Base-by-base conservation (phyloP, 2,329 filamentous ascomycete species). In the Colletotrichum camelliae region DNA sequence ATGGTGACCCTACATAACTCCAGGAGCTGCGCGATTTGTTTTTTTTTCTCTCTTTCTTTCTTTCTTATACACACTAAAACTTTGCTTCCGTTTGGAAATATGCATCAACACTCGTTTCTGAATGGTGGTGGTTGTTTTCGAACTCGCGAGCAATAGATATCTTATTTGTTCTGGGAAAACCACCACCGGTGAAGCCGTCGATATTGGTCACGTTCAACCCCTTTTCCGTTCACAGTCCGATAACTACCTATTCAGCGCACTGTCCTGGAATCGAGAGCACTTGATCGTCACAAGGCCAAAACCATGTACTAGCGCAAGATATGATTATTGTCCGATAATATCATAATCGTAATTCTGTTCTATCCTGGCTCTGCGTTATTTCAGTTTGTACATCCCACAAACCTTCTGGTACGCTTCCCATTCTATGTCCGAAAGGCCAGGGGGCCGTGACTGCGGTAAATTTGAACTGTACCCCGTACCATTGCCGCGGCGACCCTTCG, bases 401-500 rank as follows among this genome's bases (percentile, higher is more conserved):
- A 48, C 43, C n/a, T 52, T 52, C n/a, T 52, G 43, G 43, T 52
- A 52, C 7, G n/a, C 6, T 1, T 21, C 43, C 43, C 43, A 52
- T 52, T 52, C 43, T 52, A 10, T 6, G 0, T 52, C 43, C 2
- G n/a, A 52, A 1, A 52, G 43, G 10, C 43, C 43, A 1, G 43
- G n/a, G 1, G 43, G 43, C 0, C n/a, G 43, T 21, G 43, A 21
- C 0, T 58, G 52, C 52, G 18, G 13, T 24, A 13, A 0, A 24
- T 2, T 9, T 0, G 12, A 7, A 7, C 52, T 5, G 0, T 16
- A 16, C 3, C 24, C 21, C 0, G 6, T 15, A 0, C 1, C 16
- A 15, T 58, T 58, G 7, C 27, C 55, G 21, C 1, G 13, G 18
- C 21, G 24, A 29, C 24, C 2, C 15, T 58, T 58, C 13, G 27